Base-by-base conservation (phyloP, 805 yeast genomes). In the Jamesozyma gamospora region DNA sequence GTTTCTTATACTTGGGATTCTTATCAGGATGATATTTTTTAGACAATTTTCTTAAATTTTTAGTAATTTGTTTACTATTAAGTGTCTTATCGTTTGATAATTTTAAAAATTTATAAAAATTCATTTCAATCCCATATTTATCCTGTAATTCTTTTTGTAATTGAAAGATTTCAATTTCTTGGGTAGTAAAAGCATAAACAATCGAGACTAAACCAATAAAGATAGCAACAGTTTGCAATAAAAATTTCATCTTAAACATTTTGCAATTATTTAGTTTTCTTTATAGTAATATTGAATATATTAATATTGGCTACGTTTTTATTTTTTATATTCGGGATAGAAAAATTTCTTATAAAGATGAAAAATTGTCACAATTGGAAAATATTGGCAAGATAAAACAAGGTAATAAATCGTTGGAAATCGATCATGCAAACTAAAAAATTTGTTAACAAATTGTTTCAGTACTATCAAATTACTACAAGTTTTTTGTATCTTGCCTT, bases 1-100 rank as follows among this genome's bases (percentile, higher is more conserved):
- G 55, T 46, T 74, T 74, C 42, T 63, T 66, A 32, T 64, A 69
- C 40, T 66, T 68, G 41, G 56, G 59, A 34, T 63, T 63, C 59
- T 90, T 87, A 62, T 90, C 98, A 0, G 98, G 98, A 56, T 90
- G 98, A 49, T 82, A 68, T 45, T 67, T 69, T 38, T 81, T 69
- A 2, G 95, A 79, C 26, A 80, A 55, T 50, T 75, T 79, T 54
- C 84, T 77, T 63, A 82, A 81, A 17, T 82, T 81, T 48, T 73
- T 75, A 39, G 66, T 66, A 37, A 82, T 75, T 44, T 78, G 78
- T 29, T 74, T 73, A 30, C 64, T 53, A 0, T 71, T 59, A 1
- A 81, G 65, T 26, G 66, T 62, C 5, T n/a, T 60, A 52, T 31
- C 40, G 28, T 45, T 52, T 6, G 67, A 59, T 21, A 80, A 58